A percentile compares a stretch with the other conserved stretches of the same genome.
phyloP scores from a whole-genome alignment of 2,329 filamentous ascomycete genomes.

The Calonectria multiphialidica region DNA sequence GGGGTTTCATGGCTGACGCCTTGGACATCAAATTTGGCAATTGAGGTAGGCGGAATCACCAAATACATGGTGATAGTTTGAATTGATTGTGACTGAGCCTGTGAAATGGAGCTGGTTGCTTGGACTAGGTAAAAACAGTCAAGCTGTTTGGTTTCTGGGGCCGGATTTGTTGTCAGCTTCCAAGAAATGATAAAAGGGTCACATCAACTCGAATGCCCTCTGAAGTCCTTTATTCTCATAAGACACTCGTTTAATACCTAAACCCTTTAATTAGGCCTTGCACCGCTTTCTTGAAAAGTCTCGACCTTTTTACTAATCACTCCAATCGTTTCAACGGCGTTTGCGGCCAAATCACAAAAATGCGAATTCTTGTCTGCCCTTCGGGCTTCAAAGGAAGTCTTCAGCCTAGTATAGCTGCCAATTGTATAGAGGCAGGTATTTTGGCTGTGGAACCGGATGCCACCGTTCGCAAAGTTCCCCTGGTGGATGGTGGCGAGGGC shows the following conservation, averaged over 20 bases:
- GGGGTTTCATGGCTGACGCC: neutral
- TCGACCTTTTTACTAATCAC: neutral
- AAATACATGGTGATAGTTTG: neutral
- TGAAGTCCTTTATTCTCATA: conserved; percentile 10
- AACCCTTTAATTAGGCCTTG: neutral
- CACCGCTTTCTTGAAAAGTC: neutral
- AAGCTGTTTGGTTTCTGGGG: neutral
- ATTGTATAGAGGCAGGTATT: conserved; percentile 63
- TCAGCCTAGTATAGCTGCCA: conserved; percentile 59
- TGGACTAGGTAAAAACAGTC: neutral
- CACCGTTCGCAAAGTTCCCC: conserved; percentile 59
- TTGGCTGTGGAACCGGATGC: conserved; percentile 57
- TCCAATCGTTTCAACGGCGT: neutral
- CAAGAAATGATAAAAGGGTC: neutral
- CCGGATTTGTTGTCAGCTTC: neutral
- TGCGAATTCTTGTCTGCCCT: conserved; percentile 60
- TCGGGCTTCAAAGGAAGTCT: conserved; percentile 68
- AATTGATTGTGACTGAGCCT: neutral
- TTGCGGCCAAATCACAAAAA: neutral
- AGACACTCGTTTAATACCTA: neutral
- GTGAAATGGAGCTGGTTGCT: neutral
- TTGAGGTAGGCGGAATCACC: neutral
- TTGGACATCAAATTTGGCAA: neutral
- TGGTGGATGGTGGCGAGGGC: conserved; percentile 66
- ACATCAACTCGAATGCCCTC: no score